Base-by-base conservation (phyloP, 176 grass and related monocot genomes). In the Triticum monococcum region DNA sequence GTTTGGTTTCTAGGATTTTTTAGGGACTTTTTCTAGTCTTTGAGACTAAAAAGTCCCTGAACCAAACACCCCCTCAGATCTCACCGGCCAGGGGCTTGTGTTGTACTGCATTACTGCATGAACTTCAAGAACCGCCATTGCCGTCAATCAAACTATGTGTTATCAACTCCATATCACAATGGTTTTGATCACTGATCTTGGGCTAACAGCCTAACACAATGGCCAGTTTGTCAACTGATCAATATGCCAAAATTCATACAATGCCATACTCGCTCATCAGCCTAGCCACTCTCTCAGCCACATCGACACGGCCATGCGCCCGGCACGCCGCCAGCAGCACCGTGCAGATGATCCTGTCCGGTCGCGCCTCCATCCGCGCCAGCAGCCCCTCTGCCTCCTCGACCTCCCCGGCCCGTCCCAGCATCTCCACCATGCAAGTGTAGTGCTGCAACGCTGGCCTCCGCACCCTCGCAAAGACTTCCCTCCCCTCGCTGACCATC, bases 361-460 rank as follows among this genome's bases (percentile, higher is more conserved):
- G 88, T 31, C 84, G 85, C 28, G 20, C 83, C 69, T 84, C 31
- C 93, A 95, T 88, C 75, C 78, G 24, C 6, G 40, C 79, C 48
- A 95, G 45, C 67, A 95, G 48, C 69, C 23, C 56, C 90, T 95
- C 93, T 33, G 90, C 90, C 80, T 92, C 93, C 25, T 90, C 93
- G 30, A 95, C 80, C 71, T 76, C 75, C 40, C 88, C 83, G 14
- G 68, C 83, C 1, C 80, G 86, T 3, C 90, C 90, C 16, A 88
- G 59, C 90, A 92, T 79, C 78, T 95, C 93, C 43, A 95, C 93
- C 90, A 87, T 89, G 75, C 93, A 95, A 35, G 93, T 90, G 86
- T 92, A 95, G 75, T 92, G 90, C 65, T 95, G 81, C 69, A 95
- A 50, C 14, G 68, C 83, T 10, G 88, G 90, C 57, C 80, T 78